Conservation (phyloP, 805 yeast species). For the Torulaspora delbrueckii region DNA sequence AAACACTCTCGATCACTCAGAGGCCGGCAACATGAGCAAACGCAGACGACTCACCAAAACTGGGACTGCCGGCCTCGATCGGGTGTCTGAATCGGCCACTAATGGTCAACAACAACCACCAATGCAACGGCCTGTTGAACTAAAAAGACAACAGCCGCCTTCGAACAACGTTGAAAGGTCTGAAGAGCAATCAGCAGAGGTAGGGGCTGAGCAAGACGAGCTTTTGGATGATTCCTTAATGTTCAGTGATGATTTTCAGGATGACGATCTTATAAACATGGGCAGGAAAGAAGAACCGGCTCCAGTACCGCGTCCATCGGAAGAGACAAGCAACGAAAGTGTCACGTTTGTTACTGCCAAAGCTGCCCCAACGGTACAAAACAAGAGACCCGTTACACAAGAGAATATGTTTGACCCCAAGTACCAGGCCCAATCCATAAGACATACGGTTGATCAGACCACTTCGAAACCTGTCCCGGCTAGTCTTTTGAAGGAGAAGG, state of each 20-base stretch:
- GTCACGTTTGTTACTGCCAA: constrained; percentile 57
- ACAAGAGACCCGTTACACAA: constrained; percentile 37
- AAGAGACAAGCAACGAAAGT: constrained; percentile 11
- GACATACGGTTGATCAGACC: constrained; percentile 60
- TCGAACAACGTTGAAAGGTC: background rate
- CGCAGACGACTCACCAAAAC: constrained; percentile 23
- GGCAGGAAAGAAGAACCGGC: constrained; percentile 26
- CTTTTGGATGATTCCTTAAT: constrained; percentile 49
- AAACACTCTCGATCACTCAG: constrained; percentile 21
- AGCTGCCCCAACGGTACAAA: constrained; percentile 53
- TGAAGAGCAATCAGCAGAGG: constrained; percentile 3
- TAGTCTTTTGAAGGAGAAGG: constrained; percentile 24
- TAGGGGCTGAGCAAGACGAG: constrained; percentile 29
- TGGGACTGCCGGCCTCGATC: constrained; percentile 2
- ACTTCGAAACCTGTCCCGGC: constrained; percentile 55
- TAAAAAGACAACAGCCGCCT: background rate
- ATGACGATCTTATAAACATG: constrained; percentile 37
- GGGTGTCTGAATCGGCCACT: background rate
- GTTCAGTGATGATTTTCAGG: constrained; percentile 46
- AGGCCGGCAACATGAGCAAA: constrained; percentile 15
- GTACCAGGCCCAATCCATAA: constrained; percentile 51
- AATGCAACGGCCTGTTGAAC: constrained; percentile 2
- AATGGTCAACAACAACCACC: constrained; percentile 6
- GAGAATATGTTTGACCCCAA: constrained; percentile 51
- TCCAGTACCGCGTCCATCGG: constrained; percentile 13